phyloP scores from a whole-genome alignment of 2,329 filamentous ascomycete species.

The Xylariaceae sp. region DNA sequence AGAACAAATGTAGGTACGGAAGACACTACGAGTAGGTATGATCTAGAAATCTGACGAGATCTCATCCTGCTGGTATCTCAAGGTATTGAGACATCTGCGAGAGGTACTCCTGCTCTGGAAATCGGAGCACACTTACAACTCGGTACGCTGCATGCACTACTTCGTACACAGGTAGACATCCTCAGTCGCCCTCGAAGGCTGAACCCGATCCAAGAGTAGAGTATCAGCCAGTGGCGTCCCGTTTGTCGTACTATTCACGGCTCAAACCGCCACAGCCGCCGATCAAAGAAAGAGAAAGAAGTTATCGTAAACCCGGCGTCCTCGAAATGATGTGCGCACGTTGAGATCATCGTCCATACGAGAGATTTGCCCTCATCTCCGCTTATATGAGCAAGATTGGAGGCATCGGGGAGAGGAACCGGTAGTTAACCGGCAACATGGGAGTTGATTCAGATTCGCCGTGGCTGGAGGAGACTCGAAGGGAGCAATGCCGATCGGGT shows the following conservation, averaged over 20 bases:
- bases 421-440: too few relatives aligned
- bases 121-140: too few relatives aligned
- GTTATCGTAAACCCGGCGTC: constrained; percentile 3
- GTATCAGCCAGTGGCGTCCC: not conserved
- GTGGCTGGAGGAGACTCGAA: too few relatives aligned
- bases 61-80: not conserved
- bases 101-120: too few relatives aligned
- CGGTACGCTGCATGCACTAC: too few relatives aligned
- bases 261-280: not conserved
- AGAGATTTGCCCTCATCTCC: constrained; percentile 13
- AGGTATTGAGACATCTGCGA: not conserved
- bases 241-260: not conserved
- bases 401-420: not conserved
- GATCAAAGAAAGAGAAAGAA: not conserved
- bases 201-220: too few relatives aligned
- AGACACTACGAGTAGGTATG: not conserved
- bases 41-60: not conserved
- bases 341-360: not conserved
- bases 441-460: too few relatives aligned
- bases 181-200: too few relatives aligned
- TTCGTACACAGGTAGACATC: too few relatives aligned
- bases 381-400: not conserved
- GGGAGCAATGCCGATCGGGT: too few relatives aligned
- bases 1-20: not conserved
- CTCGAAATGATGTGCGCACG: constrained; percentile 6